These are phyloP conservation scores for Yamadazyma blattariae DNA, from an alignment of 1,139 yeast genomes.

Conservation along the genomic window DNA sequence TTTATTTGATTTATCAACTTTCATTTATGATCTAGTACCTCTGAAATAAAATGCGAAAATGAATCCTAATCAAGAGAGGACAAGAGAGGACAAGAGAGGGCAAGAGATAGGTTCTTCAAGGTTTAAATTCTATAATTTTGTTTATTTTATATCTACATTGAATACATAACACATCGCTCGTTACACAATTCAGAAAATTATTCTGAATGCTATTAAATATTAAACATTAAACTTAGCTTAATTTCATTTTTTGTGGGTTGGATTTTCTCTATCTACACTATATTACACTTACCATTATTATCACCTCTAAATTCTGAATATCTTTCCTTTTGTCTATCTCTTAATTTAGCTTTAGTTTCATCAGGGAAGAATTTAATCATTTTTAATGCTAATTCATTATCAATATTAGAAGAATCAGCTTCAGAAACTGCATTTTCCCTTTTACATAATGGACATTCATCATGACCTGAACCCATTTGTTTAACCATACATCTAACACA, in stretches of 20 bases:
- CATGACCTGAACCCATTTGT: constrained; percentile 54
- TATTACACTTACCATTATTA: constrained; percentile 24
- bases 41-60: no score
- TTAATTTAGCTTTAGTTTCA: constrained; percentile 61
- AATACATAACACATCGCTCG: no score
- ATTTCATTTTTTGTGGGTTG: no score
- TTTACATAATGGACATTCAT: constrained; percentile 69
- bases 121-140: no score
- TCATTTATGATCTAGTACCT: constrained; percentile 14
- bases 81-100: no score
- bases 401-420: constrained; percentile 64
- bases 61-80: no score
- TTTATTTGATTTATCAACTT: constrained; percentile 41
- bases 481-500: constrained; percentile 72
- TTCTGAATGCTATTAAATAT: no score
- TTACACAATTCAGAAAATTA: no score
- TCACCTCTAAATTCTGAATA: constrained; percentile 28
- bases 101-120: no score
- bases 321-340: constrained; percentile 56
- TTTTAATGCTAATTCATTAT: constrained; percentile 47
- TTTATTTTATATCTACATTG: no score
- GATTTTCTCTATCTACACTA: background rate
- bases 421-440: constrained; percentile 44
- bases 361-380: constrained; percentile 62
- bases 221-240: no score